Conservation (phyloP, 345 rosid genomes). For the Jatropha curcas region DNA sequence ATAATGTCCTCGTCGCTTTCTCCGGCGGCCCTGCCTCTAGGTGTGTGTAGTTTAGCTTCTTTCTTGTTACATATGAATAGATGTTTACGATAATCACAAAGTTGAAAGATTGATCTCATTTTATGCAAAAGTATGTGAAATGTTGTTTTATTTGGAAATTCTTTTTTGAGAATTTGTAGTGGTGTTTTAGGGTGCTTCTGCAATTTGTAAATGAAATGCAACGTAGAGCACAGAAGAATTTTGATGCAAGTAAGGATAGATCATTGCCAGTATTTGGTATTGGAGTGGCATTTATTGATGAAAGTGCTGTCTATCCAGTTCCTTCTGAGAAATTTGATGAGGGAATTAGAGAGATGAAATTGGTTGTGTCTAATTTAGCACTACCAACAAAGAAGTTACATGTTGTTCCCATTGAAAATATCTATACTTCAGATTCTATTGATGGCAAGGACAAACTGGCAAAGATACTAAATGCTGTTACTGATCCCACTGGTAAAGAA, state of each 20-base stretch:
- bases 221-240: conserved; percentile 72
- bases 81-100: neutral
- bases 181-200: conserved; percentile 59
- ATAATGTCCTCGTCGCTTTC: conserved; percentile 88
- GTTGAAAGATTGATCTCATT: neutral
- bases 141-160: neutral
- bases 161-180: neutral
- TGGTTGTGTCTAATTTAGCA: conserved; percentile 43
- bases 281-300: conserved; percentile 83
- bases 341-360: conserved; percentile 49
- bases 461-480: conserved; percentile 50
- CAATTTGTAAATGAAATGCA: conserved; percentile 92
- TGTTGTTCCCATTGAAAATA: conserved; percentile 56
- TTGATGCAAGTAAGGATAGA: conserved; percentile 75
- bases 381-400: conserved; percentile 69
- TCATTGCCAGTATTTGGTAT: conserved; percentile 84
- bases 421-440: conserved; percentile 44
- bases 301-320: conserved; percentile 42
- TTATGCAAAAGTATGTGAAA: too few species aligned
- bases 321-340: conserved; percentile 28
- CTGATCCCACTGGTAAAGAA: conserved; percentile 77
- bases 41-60: conserved; percentile 24
- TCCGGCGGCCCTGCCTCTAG: conserved; percentile 92
- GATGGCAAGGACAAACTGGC: conserved; percentile 52
- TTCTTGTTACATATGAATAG: too few species aligned